phyloP scores from a whole-genome alignment of 306 rosid species.

The Rosa chinensis region DNA sequence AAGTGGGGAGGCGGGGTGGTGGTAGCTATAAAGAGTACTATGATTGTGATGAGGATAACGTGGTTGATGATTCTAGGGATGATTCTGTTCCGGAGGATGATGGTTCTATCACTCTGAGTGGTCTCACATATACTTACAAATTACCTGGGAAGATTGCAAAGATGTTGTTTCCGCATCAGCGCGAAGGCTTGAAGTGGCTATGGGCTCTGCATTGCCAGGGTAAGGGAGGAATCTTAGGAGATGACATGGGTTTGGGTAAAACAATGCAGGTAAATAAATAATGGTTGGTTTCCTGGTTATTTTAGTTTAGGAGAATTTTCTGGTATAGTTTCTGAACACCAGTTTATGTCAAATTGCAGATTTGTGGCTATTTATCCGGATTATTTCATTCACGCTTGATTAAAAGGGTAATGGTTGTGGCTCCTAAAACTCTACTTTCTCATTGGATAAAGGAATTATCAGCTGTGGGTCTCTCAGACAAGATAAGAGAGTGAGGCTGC shows the following conservation, averaged over 20 bases:
- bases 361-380: conserved; percentile 87
- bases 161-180: conserved; percentile 81
- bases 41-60: conserved; percentile 32
- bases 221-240: conserved; percentile 95
- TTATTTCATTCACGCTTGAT: conserved; percentile 67
- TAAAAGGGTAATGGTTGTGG: conserved; percentile 76
- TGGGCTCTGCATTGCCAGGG: conserved; percentile 88
- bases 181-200: conserved; percentile 83
- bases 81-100: conserved; percentile 36
- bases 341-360: conserved; percentile 47
- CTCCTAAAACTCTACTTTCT: conserved; percentile 77
- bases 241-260: conserved; percentile 97
- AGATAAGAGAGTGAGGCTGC: conserved; percentile 72
- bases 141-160: conserved; percentile 60
- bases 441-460: conserved; percentile 92
- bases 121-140: conserved; percentile 53
- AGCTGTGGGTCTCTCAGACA: conserved; percentile 78
- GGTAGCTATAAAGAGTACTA: conserved; percentile 20
- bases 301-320: conserved; percentile 10
- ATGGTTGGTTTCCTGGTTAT: not conserved
- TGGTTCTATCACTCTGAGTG: conserved; percentile 50
- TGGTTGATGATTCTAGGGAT: conserved; percentile 32
- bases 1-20: conserved; percentile 16
- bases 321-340: not conserved
- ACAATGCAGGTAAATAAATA: conserved; percentile 83